phyloP scores from a whole-genome alignment of 208 protist species.

The Porcisia hertigi region DNA sequence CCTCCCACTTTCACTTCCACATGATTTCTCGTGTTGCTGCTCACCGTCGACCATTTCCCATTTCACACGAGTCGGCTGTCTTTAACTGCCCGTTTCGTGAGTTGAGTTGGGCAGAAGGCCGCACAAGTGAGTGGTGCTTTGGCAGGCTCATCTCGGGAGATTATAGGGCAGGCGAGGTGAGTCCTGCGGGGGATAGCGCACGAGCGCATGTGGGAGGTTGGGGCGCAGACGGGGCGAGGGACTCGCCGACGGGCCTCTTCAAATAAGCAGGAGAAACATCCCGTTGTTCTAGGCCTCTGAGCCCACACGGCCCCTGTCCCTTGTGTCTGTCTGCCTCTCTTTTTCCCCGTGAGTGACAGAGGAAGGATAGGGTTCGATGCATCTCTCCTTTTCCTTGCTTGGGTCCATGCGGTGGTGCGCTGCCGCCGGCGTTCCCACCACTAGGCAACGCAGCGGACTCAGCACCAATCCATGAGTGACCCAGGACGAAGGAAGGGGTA shows the following conservation, averaged over 20 bases:
- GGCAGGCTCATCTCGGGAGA: background rate
- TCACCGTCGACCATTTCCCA: background rate
- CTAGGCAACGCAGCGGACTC: background rate
- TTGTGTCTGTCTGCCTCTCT: background rate
- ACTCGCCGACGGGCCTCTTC: background rate
- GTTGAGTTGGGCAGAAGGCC: background rate
- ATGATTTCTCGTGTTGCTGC: background rate
- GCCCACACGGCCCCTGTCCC: background rate
- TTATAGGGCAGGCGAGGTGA: background rate
- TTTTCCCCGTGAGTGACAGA: background rate
- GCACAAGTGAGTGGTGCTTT: background rate
- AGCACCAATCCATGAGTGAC: background rate
- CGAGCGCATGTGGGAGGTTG: background rate
- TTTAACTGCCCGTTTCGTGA: background rate
- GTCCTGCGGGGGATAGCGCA: background rate
- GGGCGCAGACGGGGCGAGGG: background rate
- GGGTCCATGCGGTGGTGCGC: background rate
- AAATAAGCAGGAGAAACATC: background rate
- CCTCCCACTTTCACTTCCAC: background rate
- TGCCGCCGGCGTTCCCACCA: background rate
- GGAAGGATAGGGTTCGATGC: background rate
- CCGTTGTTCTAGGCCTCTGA: background rate
- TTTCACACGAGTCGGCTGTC: background rate
- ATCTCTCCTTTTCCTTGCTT: background rate
- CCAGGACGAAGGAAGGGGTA: too few species aligned